Percentiles rank a stretch among this genome's conserved stretches.
These are phyloP conservation scores for Pleoardoris graminearum DNA, from an alignment of 2,329 filamentous ascomycete genomes.

Conservation along the genomic window DNA sequence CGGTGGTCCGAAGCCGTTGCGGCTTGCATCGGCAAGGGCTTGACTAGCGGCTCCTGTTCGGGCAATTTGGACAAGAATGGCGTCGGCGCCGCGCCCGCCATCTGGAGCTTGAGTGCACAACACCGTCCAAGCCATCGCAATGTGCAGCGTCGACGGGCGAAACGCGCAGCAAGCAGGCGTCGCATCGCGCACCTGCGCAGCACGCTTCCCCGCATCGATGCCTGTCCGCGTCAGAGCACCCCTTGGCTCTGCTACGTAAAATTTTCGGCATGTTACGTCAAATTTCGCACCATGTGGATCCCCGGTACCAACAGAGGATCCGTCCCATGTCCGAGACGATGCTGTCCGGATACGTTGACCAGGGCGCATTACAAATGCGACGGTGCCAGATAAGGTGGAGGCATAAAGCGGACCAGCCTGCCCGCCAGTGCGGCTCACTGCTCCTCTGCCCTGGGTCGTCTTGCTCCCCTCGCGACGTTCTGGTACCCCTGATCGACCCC, in stretches of 20 bases:
- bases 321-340: constrained; percentile 8
- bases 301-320: constrained; percentile 9
- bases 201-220: not conserved
- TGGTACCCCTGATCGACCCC: not conserved
- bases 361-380: constrained; percentile 11
- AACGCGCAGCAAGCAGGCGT: not conserved
- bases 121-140: not conserved
- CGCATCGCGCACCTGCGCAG: not conserved
- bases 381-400: constrained; percentile 10
- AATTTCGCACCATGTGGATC: constrained; percentile 34
- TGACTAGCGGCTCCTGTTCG: constrained; percentile 15
- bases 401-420: constrained; percentile 3
- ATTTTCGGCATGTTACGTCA: constrained; percentile 37
- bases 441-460: constrained; percentile 5
- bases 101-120: constrained; percentile 26
- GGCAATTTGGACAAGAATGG: constrained; percentile 24
- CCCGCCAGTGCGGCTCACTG: not conserved
- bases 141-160: not conserved
- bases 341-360: constrained; percentile 6
- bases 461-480: not conserved
- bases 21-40: constrained; percentile 18
- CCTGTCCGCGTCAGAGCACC: not conserved
- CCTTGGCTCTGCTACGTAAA: constrained; percentile 25
- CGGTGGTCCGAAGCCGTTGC: constrained; percentile 10
- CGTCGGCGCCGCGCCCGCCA: constrained; percentile 17